Evolutionary conservation across 805 yeast species (phyloP), one percentile per base, ranked within the genome.

Genomic region (Candida vaughaniae): DNA sequence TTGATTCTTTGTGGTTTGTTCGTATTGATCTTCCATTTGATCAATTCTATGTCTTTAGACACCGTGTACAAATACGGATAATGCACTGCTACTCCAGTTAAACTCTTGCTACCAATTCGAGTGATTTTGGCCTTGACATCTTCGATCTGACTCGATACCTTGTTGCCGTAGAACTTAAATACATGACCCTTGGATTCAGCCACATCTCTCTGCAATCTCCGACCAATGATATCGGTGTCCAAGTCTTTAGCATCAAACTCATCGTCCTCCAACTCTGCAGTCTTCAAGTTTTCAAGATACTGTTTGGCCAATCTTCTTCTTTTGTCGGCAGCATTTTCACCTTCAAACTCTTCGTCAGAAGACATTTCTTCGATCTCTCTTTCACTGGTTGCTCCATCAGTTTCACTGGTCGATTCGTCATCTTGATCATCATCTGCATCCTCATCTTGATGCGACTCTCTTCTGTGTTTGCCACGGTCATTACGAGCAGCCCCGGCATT

Each of bases 221-320:
- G 72, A 4, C 89, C 77, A 33, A 93, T 73, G 48, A 85, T 82
- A 51, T 93, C 98, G 40, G 82, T 76, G 61, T 91, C 99, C 48
- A 91, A 62, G 49, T 93, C 97, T 48, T 80, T 78, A 7, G 99
- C 98, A 66, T 89, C 95, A 51, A 87, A 90, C 18, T 56, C 61
- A 17, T 51, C 54, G 8, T 48, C 46, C 7, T 58, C 73, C 19
- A 55, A 25, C 39, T 62, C 66, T 12, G 38, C 26, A 3, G 68
- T 63, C 56, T 85, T 79, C 52, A 93, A 64, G 53, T 84, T 85
- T 31, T 83, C 89, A 45, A 93, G 67, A 60, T 93, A 93, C 60
- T 90, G 93, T 60, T 89, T 89, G 12, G 98, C 98, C 42, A 93
- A 71, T 54, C 98, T 72, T 63, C 99, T 78, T 62, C 99, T 78